These are phyloP conservation scores for Tuctoria greenei DNA, from an alignment of 176 grass and related monocot genomes.

Conservation along the genomic window DNA sequence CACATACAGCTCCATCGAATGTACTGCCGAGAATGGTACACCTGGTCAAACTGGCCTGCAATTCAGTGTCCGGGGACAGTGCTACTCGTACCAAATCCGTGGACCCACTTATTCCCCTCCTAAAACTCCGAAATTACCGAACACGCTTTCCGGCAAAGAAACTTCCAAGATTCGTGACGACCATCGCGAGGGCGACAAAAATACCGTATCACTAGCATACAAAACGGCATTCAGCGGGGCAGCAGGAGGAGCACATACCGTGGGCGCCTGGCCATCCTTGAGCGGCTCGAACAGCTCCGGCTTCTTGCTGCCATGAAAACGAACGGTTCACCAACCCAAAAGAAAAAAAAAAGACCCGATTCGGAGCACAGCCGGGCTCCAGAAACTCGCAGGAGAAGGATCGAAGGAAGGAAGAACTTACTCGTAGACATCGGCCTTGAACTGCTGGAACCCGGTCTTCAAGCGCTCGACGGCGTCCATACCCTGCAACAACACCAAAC, in stretches of 20 bases:
- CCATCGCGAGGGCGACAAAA: neutral
- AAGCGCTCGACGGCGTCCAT: slow-evolving; percentile 79
- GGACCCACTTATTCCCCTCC: neutral
- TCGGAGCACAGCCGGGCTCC: no score
- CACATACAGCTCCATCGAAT: no score
- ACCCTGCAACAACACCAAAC: slow-evolving; percentile 23
- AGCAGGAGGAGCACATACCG: slow-evolving; percentile 39
- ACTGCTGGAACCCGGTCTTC: slow-evolving; percentile 65
- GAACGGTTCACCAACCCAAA: neutral
- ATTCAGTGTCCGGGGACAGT: neutral
- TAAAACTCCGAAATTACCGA: neutral
- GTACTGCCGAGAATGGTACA: no score
- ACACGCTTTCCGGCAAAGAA: neutral
- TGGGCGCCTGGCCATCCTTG: slow-evolving; percentile 65
- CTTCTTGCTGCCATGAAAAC: slow-evolving; percentile 62
- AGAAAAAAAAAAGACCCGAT: no score
- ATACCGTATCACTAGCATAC: neutral
- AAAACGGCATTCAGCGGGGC: neutral
- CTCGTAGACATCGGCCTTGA: slow-evolving; percentile 83
- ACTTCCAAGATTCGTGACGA: neutral
- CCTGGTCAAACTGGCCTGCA: neutral
- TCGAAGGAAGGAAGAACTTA: slow-evolving; percentile 20
- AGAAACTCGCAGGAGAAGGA: neutral
- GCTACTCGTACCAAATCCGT: neutral
- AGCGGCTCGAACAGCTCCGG: slow-evolving; percentile 71